Base-by-base conservation (phyloP, 331 rosid species). In the Cydonia oblonga region DNA sequence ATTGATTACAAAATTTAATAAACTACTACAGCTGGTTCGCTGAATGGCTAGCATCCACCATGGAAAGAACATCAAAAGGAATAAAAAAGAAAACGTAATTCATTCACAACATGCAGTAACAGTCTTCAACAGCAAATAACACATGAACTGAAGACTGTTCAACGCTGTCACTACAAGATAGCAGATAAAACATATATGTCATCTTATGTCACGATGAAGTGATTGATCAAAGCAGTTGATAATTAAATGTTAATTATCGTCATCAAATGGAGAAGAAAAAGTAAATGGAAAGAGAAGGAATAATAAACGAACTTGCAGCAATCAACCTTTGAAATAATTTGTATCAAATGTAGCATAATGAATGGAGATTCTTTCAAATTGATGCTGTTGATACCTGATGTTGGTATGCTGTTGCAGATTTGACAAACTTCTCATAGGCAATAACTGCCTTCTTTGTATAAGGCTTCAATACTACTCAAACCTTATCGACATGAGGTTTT, bases 401-500 rank as follows among this genome's bases (percentile, higher is more conserved):
- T 74, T 84, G 98, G 75, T 89, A 88, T 35, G 80, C 82, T 49
- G 96, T 83, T 12, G 96, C 99, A 63, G 91, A 86, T 78, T 91
- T 76, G 73, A 95, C 79, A 85, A 95, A 89, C 67, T 84, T 83
- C 74, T 92, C 87, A 44, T 84, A 91, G 51, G 78, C 87, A 67
- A 72, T 86, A 73, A 87, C 88, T 52, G 33, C 85, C 75, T 84
- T 67, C 78, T 79, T 79, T 59, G 90, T 83, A 77, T 93, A 86
- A 24, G 97, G 97, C 68, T 83, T 89, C 83, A 93, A 73, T 71
- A 78, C 86, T 69, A 72, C 91, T 44, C 80, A 88, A 18, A 81
- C 87, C 74, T 86, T 86, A 33, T 88, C 89, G 56, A 91, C 93
- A 71, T 91, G 96, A 70, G 96, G 99, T 72, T 88, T 91, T n/a